A percentile compares a stretch with the other conserved stretches of the same genome.
Evolutionary conservation across 257 asterid species (phyloP).

Genomic region (Pogostemon cablin): DNA sequence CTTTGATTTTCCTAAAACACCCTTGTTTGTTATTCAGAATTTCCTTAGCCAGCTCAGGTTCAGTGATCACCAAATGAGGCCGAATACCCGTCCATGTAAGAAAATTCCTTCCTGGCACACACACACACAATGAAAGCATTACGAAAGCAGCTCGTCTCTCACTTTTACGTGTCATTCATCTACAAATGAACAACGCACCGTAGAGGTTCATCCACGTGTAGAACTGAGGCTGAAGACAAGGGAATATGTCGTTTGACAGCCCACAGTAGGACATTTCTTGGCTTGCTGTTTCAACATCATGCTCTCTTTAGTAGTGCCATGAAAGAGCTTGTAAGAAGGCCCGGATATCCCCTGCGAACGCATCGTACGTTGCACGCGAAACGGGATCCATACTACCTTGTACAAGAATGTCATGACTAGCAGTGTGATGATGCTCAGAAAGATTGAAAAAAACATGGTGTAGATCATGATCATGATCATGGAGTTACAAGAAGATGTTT

Average conservation of each 20-base stretch:
- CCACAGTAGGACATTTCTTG: conserved; percentile 43
- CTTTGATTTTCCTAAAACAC: conserved; percentile 38
- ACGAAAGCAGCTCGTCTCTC: no score
- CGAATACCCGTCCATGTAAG: conserved; percentile 51
- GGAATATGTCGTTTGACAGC: conserved; percentile 61
- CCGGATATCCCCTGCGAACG: conserved; percentile 58
- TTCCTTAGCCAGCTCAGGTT: conserved; percentile 57
- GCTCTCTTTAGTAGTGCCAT: conserved; percentile 60
- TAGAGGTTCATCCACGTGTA: conserved; percentile 55
- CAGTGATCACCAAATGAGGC: conserved; percentile 61
- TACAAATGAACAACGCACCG: conserved; percentile 34
- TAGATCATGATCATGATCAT: not conserved
- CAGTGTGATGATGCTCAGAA: conserved; percentile 26
- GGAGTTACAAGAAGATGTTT: not conserved
- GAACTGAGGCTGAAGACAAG: conserved; percentile 50
- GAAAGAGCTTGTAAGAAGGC: conserved; percentile 47
- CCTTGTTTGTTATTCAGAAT: conserved; percentile 49
- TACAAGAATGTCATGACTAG: conserved; percentile 38
- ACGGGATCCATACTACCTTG: conserved; percentile 56
- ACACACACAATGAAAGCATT: not conserved
- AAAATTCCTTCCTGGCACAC: conserved; percentile 48
- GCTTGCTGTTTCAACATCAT: conserved; percentile 44
- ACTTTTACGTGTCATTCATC: no score
- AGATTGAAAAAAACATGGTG: conserved; percentile 27
- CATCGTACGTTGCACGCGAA: conserved; percentile 42